Conservation (phyloP, 805 yeast genomes). For the Candida taoyuanica region DNA sequence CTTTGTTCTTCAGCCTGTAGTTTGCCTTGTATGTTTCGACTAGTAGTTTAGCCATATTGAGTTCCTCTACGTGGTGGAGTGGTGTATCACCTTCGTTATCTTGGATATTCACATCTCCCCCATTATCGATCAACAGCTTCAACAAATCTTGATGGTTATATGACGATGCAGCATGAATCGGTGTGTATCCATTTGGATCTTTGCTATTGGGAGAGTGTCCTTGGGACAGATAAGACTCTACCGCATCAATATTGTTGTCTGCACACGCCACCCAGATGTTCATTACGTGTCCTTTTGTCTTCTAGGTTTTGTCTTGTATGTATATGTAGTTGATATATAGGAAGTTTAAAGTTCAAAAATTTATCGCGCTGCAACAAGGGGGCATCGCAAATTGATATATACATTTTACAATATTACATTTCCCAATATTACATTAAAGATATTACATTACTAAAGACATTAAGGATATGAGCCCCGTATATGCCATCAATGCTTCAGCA, state of each 20-base stretch:
- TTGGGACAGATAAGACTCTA: constrained; percentile 47
- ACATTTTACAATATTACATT: no score
- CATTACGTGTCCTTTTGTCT: constrained; percentile 5
- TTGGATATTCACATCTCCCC: constrained; percentile 77
- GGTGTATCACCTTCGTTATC: constrained; percentile 96
- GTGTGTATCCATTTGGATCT: constrained; percentile 94
- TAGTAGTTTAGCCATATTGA: constrained; percentile 56
- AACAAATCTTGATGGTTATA: constrained; percentile 77
- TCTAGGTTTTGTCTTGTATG: not conserved
- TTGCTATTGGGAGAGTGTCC: constrained; percentile 65
- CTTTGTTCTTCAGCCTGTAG: constrained; percentile 56
- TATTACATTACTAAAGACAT: no score
- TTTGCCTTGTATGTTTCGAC: constrained; percentile 70
- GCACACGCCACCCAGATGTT: constrained; percentile 97
- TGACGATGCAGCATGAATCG: constrained; percentile 96
- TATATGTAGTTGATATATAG: not conserved
- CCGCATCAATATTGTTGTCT: constrained; percentile 63
- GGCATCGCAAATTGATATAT: no score
- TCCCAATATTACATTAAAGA: no score
- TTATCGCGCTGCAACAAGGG: no score
- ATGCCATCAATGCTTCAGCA: constrained; percentile 1
- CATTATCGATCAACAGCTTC: constrained; percentile 45
- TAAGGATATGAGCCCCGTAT: no score
- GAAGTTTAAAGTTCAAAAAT: not conserved
- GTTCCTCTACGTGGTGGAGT: constrained; percentile 81